Evolutionary conservation across 306 rosid species (phyloP), one percentile per base, ranked within the genome.

Genomic region (Vigna unguiculata): DNA sequence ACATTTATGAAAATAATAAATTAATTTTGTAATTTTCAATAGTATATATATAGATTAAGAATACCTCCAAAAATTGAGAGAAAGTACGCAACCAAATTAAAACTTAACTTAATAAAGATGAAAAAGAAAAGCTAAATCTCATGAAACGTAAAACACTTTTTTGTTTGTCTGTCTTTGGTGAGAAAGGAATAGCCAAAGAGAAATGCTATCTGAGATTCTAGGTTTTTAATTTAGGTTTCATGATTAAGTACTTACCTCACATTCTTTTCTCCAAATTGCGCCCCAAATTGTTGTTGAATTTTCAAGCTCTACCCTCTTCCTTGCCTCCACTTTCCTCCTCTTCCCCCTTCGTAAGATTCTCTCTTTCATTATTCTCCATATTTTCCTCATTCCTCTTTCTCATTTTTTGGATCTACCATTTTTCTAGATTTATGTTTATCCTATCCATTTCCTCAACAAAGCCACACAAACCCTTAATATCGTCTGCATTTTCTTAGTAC

Each of bases 211-310:
- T 38, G 2, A 34, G 77, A 49, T 58, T 75, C 65, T 25, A 54
- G 15, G 8, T 25, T 58, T 75, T 74, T 68, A 55, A 28, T 55
- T 55, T 55, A 55, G 62, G n/a, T 36, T 55, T 74, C 57, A 65
- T 67, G 64, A 6, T 19, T 24, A 21, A 40, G 38, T 36, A 38
- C 17, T 40, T 25, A 24, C 77, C 79, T 69, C 45, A 38, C 81
- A 75, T 79, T 79, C 9, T 43, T 41, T 55, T 74, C 48, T 41
- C 77, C 3, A 51, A 58, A 28, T 25, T 52, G 11, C 13, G 15
- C 71, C 63, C 76, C 36, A 38, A 25, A 0, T 58, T 48, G 14
- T 83, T 69, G 15, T 62, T 79, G 28, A 79, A 75, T 69, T 79
- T 62, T 75, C 78, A 79, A 53, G 5, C 30, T 4, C 16, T 74